Evolutionary conservation across 257 asterid genomes (phyloP), one percentile per base, ranked within the genome.

Genomic region (Nicotiana benthamiana): DNA sequence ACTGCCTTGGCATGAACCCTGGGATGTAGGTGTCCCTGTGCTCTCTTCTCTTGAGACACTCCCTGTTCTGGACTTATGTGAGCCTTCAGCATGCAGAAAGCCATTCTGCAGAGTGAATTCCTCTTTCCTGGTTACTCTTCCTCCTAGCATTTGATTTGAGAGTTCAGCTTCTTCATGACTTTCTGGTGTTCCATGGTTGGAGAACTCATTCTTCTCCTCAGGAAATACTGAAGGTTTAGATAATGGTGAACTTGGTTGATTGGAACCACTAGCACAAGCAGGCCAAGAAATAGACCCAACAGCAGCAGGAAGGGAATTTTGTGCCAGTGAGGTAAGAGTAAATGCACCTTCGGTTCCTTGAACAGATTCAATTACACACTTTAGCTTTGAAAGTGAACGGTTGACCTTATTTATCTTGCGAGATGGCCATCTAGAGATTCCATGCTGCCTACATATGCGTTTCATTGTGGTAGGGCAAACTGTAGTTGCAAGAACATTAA

Each of bases 401-500:
- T 91, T 92, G 63, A 95, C 99, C 89, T 95, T 95, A 84, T 93
- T 95, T 87, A 93, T 95, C 91, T 93, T 93, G 86, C 97, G 97
- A 30, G 98, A 95, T 70, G 99, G 98, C 99, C 97, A 95, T 30
- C 98, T 89, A 46, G 97, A 91, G 82, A 95, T 95, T 75, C 98
- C 99, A 52, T 93, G 97, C 80, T 93, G 97, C 86, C 99, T 88
- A 80, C 99, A 95, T 54, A 95, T 93, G 52, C 98, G 94, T 83
- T 93, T 95, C 98, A 93, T 91, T 36, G 98, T 95, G 60, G 98
- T 93, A 51, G 97, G 98, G 86, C 97, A 92, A 86, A 94, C 98
- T 94, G 93, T 80, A 82, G 76, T 87, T 43, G 91, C 79, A 72
- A 43, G 32, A 70, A 72, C 60, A 46, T 72, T 15, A 30, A 72